phyloP scores from a whole-genome alignment of 2,329 filamentous ascomycete genomes.

The Ustilaginoidea virens region DNA sequence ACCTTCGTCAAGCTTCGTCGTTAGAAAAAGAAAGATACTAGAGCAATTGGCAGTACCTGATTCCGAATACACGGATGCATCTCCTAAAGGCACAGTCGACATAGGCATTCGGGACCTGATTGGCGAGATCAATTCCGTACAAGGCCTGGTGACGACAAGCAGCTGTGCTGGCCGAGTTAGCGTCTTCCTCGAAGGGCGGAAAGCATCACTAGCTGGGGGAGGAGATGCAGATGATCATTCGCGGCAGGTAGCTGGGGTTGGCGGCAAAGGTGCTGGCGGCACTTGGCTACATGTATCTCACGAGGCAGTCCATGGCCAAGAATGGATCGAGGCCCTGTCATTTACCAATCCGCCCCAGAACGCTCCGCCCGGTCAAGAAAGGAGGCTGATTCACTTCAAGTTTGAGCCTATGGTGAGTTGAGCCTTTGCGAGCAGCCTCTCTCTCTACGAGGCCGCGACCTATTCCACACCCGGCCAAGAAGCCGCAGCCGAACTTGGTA shows the following conservation, averaged over 20 bases:
- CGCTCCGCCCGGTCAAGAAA: conserved; percentile 9
- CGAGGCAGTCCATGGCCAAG: conserved; percentile 32
- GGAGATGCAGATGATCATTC: conserved; percentile 5
- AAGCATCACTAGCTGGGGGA: conserved; percentile 12
- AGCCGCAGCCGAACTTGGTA: conserved; percentile 65
- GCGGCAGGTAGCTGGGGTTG: conserved; percentile 40
- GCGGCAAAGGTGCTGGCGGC: conserved; percentile 75
- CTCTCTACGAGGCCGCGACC: conserved; percentile 1
- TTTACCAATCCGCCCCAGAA: conserved; percentile 7
- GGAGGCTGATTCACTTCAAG: conserved; percentile 63
- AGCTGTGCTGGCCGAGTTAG: conserved; percentile 81
- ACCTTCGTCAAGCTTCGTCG: conserved; percentile 28
- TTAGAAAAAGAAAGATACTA: conserved; percentile 60
- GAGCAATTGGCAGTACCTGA: conserved; percentile 52
- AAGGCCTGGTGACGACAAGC: conserved; percentile 78
- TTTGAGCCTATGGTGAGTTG: conserved; percentile 81
- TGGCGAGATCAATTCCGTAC: conserved; percentile 55
- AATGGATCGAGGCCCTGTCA: conserved; percentile 16
- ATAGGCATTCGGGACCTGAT: conserved; percentile 64
- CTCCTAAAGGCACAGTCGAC: conserved; percentile 81
- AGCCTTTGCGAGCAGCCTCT: conserved; percentile 28
- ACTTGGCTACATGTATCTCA: conserved; percentile 83
- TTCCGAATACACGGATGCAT: conserved; percentile 63
- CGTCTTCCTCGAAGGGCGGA: conserved; percentile 72
- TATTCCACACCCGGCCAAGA: background rate